A percentile compares a stretch with the other conserved stretches of the same genome.
phyloP scores from a whole-genome alignment of 345 rosid genomes.

The Salix suchowensis region DNA sequence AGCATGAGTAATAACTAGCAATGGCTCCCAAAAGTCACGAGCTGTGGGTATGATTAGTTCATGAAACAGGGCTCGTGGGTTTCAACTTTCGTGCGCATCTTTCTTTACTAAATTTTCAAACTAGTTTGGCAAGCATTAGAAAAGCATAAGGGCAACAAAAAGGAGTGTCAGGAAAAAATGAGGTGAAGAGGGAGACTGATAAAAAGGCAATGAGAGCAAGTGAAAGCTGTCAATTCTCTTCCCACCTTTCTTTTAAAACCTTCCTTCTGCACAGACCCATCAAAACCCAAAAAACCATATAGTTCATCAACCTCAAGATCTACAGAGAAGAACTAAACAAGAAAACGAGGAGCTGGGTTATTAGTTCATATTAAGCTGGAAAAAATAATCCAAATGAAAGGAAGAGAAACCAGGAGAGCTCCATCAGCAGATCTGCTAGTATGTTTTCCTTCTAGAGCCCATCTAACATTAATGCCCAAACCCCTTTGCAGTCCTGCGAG shows the following conservation, averaged over 20 bases:
- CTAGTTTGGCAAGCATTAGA: constrained; percentile 8
- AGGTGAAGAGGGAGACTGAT: constrained; percentile 7
- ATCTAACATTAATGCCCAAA: constrained; percentile 61
- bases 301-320: constrained; percentile 20
- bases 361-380: not conserved
- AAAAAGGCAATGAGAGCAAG: constrained; percentile 7
- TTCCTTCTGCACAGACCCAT: not conserved
- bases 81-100: constrained; percentile 18
- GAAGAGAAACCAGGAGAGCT: constrained; percentile 56
- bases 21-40: constrained; percentile 7
- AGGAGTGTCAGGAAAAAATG: constrained; percentile 15
- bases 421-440: constrained; percentile 71
- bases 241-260: constrained; percentile 30
- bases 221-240: constrained; percentile 28
- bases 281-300: constrained; percentile 16
- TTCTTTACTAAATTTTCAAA: not conserved
- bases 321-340: not conserved
- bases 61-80: constrained; percentile 46
- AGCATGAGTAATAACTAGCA: constrained; percentile 13
- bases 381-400: constrained; percentile 47
- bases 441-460: constrained; percentile 82
- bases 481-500: constrained; percentile 74
- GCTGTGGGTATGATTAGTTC: constrained; percentile 45
- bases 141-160: constrained; percentile 31
- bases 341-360: constrained; percentile 2